phyloP scores from a whole-genome alignment of 768 basidiomycete genomes.

The Podaxis sp. region DNA sequence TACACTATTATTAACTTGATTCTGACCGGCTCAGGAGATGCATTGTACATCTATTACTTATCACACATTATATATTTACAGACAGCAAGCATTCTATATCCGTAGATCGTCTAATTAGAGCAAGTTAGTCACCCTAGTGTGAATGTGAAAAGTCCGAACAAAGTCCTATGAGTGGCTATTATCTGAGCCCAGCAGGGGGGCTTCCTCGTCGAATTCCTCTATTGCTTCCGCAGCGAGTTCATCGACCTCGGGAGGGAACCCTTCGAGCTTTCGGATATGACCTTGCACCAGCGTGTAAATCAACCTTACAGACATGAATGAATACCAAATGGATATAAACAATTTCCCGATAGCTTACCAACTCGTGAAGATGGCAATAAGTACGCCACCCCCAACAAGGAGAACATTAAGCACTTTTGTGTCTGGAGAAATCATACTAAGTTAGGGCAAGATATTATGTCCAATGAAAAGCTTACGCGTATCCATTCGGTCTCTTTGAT shows the following conservation, averaged over 20 bases:
- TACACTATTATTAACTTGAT: conserved; percentile 77
- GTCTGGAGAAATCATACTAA: conserved; percentile 32
- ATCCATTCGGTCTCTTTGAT: conserved; percentile 75
- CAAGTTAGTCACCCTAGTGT: not conserved
- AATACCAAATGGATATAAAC: conserved; percentile 11
- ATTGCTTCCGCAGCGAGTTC: conserved; percentile 59
- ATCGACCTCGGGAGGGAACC: conserved; percentile 46
- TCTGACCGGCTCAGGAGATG: not conserved
- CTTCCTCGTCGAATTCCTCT: conserved; percentile 61
- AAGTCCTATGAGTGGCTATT: not conserved
- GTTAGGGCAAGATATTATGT: not conserved
- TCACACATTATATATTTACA: conserved; percentile 21
- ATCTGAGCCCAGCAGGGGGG: conserved; percentile 45
- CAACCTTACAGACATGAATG: conserved; percentile 41
- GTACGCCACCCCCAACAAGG: conserved; percentile 59
- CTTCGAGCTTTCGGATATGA: conserved; percentile 57
- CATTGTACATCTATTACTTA: conserved; percentile 20
- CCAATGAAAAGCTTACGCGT: conserved; percentile 45
- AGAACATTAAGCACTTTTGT: conserved; percentile 66
- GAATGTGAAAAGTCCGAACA: not conserved
- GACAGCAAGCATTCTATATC: conserved; percentile 15
- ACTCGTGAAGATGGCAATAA: conserved; percentile 59
- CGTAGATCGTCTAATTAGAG: not conserved
- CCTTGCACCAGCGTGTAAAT: conserved; percentile 65
- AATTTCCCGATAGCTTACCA: conserved; percentile 46